Evolutionary conservation across 805 yeast species (phyloP), one percentile per base, ranked within the genome.

Genomic region (Cyberlindnera amylophila): DNA sequence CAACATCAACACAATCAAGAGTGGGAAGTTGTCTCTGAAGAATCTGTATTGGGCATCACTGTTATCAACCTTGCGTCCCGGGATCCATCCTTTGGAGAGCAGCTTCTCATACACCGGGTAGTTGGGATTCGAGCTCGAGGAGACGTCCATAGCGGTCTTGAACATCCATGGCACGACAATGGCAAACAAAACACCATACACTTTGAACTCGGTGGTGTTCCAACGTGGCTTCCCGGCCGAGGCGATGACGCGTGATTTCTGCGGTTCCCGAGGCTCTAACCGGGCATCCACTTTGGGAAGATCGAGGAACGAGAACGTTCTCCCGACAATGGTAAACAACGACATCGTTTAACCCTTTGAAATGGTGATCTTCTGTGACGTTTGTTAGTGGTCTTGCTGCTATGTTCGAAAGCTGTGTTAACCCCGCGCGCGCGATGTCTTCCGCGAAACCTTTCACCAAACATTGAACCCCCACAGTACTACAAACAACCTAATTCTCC

Each of bases 11-110:
- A 66, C 75, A n/a, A 69, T 57, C 37, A 93, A 65, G 37, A 84
- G 59, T 11, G 78, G 75, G 49, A 91, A 70, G 58, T 89, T 89
- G 58, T 85, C 82, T 54, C 99, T 74, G 59, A 93, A 88, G 56
- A 89, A 87, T 19, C 86, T 65, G 58, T 91, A 93, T 62, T 93
- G 99, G 26, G 72, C 70, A 60, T 93, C 99, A 5, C 96, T 84
- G 59, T 91, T 90, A 62, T 93, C 99, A 32, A 88, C 95, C 62
- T 82, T 84, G 19, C 96, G 67, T 8, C 96, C 96, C 58, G 83
- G 77, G 53, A 89, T 66, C 98, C 98, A 91, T 4, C 99, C 98
- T 6, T 78, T 70, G 23, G 82, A 71, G 39, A 91, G 67, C 30
- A 82, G 65, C 38, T 77, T 73, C 50, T 74, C 74, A 57, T 75